Base-by-base conservation (phyloP, 805 yeast genomes). In the Millerago galiae region DNA sequence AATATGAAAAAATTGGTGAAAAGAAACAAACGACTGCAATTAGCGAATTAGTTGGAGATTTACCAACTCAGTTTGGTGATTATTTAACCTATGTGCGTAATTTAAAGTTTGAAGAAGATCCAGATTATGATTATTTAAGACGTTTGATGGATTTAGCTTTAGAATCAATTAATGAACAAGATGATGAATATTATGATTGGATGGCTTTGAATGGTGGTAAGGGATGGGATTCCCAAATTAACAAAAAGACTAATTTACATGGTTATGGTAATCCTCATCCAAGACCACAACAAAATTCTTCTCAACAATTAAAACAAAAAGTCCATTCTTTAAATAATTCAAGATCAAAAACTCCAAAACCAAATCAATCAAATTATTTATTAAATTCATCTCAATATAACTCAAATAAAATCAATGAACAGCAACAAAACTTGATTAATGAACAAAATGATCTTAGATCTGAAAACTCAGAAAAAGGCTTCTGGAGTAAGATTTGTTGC, bases 241-340 rank as follows among this genome's bases (percentile, higher is more conserved):
- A 89, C 65, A 89, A 88, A 62, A 90, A 90, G 64, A 95, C 96
- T 42, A 90, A 90, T 58, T 68, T 90, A 49, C 97, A 90, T 63
- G 98, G 98, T 34, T 90, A 90, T 62, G 97, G 97, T 29, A 93
- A 89, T 62, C 96, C 96, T 48, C 84, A 81, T 54, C 96, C 96
- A 44, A 47, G 51, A 43, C 54, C 50, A 25, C 14, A 13, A 14
- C 29, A 29, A 35, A 35, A 35, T 32, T 37, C 47, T 33, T 27
- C 38, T 50, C 58, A 42, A 38, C 47, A 46, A 34, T 39, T 54
- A 34, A 56, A 56, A 34, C 58, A 54, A 45, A 54, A 54, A 33
- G 60, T 56, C 7, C 59, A 56, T 14, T 55, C 59, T 3, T 32
- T 56, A 31, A 56, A 54, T 43, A 52, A 55, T 32, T 55, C 61